phyloP scores from a whole-genome alignment of 2,329 filamentous ascomycete genomes.

The Monilinia vaccinii-corymbosi region DNA sequence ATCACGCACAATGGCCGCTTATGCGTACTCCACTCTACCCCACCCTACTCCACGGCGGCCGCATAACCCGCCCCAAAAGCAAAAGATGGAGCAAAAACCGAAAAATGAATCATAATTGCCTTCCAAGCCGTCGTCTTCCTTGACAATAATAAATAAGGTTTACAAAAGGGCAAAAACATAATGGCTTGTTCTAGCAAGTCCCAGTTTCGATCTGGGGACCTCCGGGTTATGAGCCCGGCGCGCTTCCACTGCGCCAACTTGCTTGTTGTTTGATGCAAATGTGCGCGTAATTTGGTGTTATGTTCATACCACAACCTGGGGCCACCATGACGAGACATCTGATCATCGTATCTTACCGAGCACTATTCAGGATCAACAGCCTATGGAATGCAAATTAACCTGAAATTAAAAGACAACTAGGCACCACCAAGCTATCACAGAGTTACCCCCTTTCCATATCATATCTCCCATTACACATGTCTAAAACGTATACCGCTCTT shows the following conservation, averaged over 20 bases:
- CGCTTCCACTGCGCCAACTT: constrained; percentile 33
- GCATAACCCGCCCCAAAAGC: no score
- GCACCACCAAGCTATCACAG: neutral
- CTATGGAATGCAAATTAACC: neutral
- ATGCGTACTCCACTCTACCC: no score
- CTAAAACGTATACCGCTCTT: neutral
- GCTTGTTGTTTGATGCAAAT: constrained; percentile 14
- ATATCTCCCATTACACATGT: neutral
- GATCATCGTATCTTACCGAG: neutral
- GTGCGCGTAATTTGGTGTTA: no score
- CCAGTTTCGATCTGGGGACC: constrained; percentile 31
- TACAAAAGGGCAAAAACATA: neutral
- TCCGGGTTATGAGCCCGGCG: constrained; percentile 34
- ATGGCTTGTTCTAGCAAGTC: constrained; percentile 5
- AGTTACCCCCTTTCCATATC: neutral
- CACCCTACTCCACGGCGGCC: no score
- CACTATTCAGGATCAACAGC: neutral
- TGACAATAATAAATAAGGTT: no score
- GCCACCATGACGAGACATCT: neutral
- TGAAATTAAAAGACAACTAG: neutral
- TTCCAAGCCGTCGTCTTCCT: no score
- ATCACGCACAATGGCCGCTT: no score
- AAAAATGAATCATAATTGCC: no score
- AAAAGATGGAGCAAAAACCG: no score
- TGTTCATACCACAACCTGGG: no score